Evolutionary conservation across 1,139 yeast species (phyloP).

Genomic region (Suhomyces bokatorum): DNA sequence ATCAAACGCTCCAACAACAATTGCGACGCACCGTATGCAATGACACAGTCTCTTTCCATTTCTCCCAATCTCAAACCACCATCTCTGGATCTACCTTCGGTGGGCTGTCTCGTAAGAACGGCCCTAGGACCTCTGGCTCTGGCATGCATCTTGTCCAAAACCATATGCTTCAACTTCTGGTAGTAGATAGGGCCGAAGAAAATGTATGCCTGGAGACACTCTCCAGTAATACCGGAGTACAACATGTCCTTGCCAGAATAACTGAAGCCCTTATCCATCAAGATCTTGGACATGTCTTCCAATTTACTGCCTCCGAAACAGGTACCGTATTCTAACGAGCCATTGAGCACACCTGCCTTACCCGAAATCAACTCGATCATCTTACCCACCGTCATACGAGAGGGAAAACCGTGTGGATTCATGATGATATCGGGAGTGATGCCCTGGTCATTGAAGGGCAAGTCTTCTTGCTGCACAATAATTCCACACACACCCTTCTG

Average conservation of each 20-base stretch:
- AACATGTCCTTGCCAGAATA: conserved; percentile 98
- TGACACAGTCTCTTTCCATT: conserved; percentile 99
- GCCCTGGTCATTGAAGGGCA: conserved; percentile 93
- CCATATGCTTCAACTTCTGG: conserved; percentile 98
- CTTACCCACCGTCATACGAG: conserved; percentile 99
- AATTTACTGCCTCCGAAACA: conserved; percentile 97
- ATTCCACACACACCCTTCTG: conserved; percentile 99
- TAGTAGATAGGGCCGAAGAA: conserved; percentile 98
- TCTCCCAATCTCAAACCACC: conserved; percentile 99
- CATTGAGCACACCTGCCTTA: conserved; percentile 95
- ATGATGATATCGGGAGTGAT: conserved; percentile 91
- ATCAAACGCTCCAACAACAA: conserved; percentile 94
- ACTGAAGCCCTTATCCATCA: conserved; percentile 88
- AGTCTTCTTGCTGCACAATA: conserved; percentile 92
- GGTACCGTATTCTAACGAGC: conserved; percentile 91
- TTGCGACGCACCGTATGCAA: conserved; percentile 99
- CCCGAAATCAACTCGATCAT: conserved; percentile 97
- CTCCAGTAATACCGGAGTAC: conserved; percentile 98
- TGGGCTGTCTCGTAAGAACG: conserved; percentile 96
- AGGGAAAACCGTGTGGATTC: conserved; percentile 99
- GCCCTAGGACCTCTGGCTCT: conserved; percentile 99
- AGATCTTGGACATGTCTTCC: conserved; percentile 91
- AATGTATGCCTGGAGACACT: conserved; percentile 93
- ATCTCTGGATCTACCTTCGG: conserved; percentile 98
- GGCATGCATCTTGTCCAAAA: conserved; percentile 98